Conservation (phyloP, 1,284 basidiomycete species). For the Rugosomyces carneus region DNA sequence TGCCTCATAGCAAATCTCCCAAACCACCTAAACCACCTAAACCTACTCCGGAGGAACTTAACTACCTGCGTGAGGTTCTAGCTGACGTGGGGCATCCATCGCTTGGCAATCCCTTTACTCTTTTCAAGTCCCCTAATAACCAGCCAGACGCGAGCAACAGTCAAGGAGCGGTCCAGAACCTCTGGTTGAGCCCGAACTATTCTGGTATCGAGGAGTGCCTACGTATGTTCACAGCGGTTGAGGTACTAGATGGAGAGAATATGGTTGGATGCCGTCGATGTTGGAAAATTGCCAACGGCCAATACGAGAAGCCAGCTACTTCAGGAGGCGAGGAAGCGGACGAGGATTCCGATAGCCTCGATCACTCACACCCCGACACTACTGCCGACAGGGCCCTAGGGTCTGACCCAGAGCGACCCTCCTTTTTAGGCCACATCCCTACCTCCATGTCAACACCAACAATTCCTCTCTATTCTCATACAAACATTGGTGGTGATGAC, state of each 20-base stretch:
- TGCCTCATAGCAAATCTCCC: neutral
- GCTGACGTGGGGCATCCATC: constrained; percentile 45
- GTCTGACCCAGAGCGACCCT: constrained; percentile 13
- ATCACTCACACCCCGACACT: constrained; percentile 10
- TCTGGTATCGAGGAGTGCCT: constrained; percentile 70
- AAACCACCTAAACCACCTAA: constrained; percentile 48
- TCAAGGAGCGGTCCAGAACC: constrained; percentile 24
- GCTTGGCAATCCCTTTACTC: constrained; percentile 32
- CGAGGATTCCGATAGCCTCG: constrained; percentile 29
- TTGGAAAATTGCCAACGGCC: constrained; percentile 81
- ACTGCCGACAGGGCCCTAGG: constrained; percentile 2
- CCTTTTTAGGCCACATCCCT: constrained; percentile 19
- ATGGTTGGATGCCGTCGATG: constrained; percentile 89
- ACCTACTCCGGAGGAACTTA: constrained; percentile 46
- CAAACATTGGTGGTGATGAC: constrained; percentile 20
- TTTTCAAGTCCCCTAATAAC: constrained; percentile 35
- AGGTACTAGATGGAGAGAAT: constrained; percentile 89
- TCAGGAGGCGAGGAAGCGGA: constrained; percentile 28
- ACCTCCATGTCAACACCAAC: constrained; percentile 29
- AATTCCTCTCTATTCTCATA: constrained; percentile 22
- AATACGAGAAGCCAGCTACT: constrained; percentile 31
- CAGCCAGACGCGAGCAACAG: constrained; percentile 19
- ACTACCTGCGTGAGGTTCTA: constrained; percentile 59
- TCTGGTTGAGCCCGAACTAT: constrained; percentile 46
- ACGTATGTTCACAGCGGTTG: constrained; percentile 83